Base-by-base conservation (phyloP, 768 basidiomycete species). In the Paxillus ammoniavirescens region DNA sequence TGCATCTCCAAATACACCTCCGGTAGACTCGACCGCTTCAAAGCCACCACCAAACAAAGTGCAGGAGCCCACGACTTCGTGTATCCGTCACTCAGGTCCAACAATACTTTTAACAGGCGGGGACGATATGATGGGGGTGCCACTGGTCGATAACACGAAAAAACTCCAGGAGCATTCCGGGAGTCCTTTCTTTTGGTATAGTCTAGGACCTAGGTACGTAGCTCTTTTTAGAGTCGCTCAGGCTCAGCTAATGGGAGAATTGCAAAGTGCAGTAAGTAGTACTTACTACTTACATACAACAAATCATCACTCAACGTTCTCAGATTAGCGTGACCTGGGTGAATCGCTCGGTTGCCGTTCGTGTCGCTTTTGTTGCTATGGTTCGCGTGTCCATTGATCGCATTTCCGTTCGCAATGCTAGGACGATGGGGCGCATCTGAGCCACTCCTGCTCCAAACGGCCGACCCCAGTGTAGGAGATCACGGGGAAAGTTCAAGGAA, bases 1-100 rank as follows among this genome's bases (percentile, higher is more conserved):
- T 98, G 96, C 58, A 98, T 80, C 66, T 93, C 87, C 31, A 98
- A 76, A 73, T 96, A 98, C 8, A 94, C 96, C 66, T 95, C 92
- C 9, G 94, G 91, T 7, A 97, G 79, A 46, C 76, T 72, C 35
- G 88, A 72, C 17, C 75, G 73, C 52, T 81, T 82, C 49, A 85
- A 73, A 23, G 82, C 82, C 94, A 98, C 98, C 57, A 97, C 75
- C 47, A 96, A 81, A 58, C 84, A 83, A 83, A 98, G 77, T 17
- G 93, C 94, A 49, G 93, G 84, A 6, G 95, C 84, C 23, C 87
- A 89, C 9, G 91, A 89, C 70, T 98, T 95, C 23, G 96, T 98
- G 74, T 96, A 93, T 46, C 91, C 93, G 67, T 95, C 93, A n/a
- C 86, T 81, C 15, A 86, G 89, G 69, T 92, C 90, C 28, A 94